Evolutionary conservation across 139 green algal species (phyloP).

Genomic region (Auxenochlorella pyrenoidosa): DNA sequence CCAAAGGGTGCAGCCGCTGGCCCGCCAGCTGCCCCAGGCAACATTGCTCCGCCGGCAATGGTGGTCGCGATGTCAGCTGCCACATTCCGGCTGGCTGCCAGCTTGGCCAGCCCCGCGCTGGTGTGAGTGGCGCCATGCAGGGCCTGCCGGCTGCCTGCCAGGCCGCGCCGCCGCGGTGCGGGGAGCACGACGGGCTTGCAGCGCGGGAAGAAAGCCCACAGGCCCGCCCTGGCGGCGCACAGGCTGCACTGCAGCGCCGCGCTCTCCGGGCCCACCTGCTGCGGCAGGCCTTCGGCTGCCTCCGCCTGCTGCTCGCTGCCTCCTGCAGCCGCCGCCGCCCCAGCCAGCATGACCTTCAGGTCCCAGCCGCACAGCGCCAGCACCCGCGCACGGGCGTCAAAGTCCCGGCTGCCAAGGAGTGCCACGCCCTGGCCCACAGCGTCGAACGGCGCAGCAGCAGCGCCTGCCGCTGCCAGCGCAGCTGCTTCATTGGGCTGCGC

Average conservation of each 20-base stretch:
- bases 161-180: background rate
- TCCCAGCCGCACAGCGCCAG: slow-evolving; percentile 64
- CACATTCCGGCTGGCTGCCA: slow-evolving; percentile 7
- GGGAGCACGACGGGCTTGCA: slow-evolving; percentile 25
- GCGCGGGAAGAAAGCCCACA: slow-evolving; percentile 58
- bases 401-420: background rate
- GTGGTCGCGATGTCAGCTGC: slow-evolving; percentile 18
- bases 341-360: slow-evolving; percentile 22
- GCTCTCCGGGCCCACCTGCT: slow-evolving; percentile 21
- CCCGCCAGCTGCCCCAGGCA: background rate
- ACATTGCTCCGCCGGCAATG: slow-evolving; percentile 33
- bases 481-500: background rate
- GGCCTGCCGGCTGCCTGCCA: background rate
- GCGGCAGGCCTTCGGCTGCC: background rate
- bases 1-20: slow-evolving; percentile 10
- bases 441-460: background rate
- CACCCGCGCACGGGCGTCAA: slow-evolving; percentile 20
- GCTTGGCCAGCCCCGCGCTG: background rate
- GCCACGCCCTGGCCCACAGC: slow-evolving; percentile 1
- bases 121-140: too few relatives aligned
- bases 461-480: background rate
- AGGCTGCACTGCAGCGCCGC: slow-evolving; percentile 53
- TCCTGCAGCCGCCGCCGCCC: background rate
- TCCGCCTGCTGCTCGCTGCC: background rate
- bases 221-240: slow-evolving; percentile 52